Conservation (phyloP, 139 green algal genomes). For the Zygnema cylindricum region DNA sequence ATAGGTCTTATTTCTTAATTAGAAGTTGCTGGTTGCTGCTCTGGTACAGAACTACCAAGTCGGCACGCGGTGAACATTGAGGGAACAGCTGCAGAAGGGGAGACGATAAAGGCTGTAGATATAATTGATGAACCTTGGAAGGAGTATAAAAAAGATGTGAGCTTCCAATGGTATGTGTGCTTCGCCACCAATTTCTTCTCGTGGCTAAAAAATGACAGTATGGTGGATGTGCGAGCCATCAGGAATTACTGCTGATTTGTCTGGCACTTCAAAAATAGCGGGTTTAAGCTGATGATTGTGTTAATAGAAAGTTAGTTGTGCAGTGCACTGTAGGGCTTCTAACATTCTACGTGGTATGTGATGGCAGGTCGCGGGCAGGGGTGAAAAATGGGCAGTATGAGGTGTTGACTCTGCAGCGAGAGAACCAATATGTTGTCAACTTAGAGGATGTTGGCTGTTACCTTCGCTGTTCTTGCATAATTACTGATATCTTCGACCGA, state of each 20-base stretch:
- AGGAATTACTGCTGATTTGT: too few species aligned
- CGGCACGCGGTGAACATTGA: not conserved
- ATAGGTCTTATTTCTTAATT: too few species aligned
- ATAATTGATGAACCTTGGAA: conserved; percentile 13
- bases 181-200: not conserved
- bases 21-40: too few species aligned
- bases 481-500: not conserved
- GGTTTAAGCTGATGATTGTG: too few species aligned
- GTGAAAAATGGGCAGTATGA: not conserved
- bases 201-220: too few species aligned
- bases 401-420: not conserved
- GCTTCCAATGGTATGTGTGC: not conserved
- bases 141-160: conserved; percentile 19
- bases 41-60: conserved; percentile 5
- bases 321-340: too few species aligned
- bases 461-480: not conserved
- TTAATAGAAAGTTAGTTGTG: too few species aligned
- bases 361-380: not conserved
- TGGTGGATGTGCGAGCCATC: too few species aligned
- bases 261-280: too few species aligned
- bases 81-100: not conserved
- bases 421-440: not conserved
- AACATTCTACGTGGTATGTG: too few species aligned
- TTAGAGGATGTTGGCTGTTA: not conserved
- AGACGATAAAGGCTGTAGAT: not conserved